Evolutionary conservation across 2,329 filamentous ascomycete genomes (phyloP).

Genomic region (Coleophoma eucalyptorum): DNA sequence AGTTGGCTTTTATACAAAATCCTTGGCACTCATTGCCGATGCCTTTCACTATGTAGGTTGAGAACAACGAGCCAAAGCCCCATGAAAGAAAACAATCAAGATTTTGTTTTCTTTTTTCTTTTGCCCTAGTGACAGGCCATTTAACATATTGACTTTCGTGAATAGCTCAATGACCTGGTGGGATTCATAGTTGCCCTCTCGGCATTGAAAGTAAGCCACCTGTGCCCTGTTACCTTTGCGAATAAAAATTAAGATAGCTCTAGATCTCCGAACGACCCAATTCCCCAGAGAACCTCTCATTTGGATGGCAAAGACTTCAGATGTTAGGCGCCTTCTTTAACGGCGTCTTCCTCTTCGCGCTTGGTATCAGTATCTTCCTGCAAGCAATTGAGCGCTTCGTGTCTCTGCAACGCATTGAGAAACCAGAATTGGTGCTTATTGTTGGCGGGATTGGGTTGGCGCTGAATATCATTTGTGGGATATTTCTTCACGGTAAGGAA

Average conservation of each 20-base stretch:
- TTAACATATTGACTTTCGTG: neutral
- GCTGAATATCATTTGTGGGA: conserved; percentile 63
- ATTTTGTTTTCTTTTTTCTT: neutral
- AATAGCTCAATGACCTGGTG: conserved; percentile 65
- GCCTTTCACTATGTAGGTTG: conserved; percentile 69
- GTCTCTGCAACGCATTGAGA: conserved; percentile 54
- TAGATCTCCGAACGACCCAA: conserved; percentile 54
- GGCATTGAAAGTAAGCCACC: conserved; percentile 51
- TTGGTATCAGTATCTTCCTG: conserved; percentile 69
- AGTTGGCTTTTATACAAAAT: conserved; percentile 68
- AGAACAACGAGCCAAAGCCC: neutral
- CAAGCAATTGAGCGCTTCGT: conserved; percentile 72
- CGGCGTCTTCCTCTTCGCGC: conserved; percentile 67
- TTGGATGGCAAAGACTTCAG: conserved; percentile 75
- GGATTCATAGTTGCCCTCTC: conserved; percentile 64
- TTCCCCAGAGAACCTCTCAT: conserved; percentile 58
- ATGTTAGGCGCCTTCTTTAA: conserved; percentile 79
- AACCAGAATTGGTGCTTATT: conserved; percentile 64
- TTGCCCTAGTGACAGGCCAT: neutral
- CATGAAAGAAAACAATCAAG: too few species aligned
- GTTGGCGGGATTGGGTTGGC: conserved; percentile 64
- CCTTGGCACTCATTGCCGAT: conserved; percentile 70
- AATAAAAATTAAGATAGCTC: too few species aligned
- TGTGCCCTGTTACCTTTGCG: neutral
- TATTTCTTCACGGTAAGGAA: conserved; percentile 58